A percentile compares a stretch with the other conserved stretches of the same genome.
phyloP scores from a whole-genome alignment of 768 basidiomycete genomes.

The Megacollybia marginata region DNA sequence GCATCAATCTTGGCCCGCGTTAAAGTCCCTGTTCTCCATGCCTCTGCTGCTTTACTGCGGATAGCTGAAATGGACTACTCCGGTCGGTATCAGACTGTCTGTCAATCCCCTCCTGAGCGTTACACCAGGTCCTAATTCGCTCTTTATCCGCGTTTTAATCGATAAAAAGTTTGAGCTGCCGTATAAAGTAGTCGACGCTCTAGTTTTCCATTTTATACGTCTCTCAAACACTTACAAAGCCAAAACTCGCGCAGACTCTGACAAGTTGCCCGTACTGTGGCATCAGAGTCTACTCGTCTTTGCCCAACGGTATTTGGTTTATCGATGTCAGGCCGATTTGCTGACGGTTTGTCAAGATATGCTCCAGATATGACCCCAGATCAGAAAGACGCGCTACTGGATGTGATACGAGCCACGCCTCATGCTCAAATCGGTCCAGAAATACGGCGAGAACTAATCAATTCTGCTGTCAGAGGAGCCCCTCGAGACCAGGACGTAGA shows the following conservation, averaged over 20 bases:
- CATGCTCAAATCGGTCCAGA: conserved; percentile 88
- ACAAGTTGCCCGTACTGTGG: conserved; percentile 94
- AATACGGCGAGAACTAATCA: conserved; percentile 84
- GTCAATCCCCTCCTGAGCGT: neutral
- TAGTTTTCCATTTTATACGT: conserved; percentile 97
- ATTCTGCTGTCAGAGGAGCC: conserved; percentile 81
- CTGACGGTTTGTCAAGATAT: conserved; percentile 47
- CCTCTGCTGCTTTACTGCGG: conserved; percentile 88
- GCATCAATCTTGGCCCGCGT: conserved; percentile 87
- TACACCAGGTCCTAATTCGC: conserved; percentile 72
- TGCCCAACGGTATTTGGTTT: conserved; percentile 64
- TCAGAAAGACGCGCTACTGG: conserved; percentile 95
- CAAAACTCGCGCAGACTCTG: conserved; percentile 57
- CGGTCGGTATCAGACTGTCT: conserved; percentile 33
- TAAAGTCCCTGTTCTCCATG: conserved; percentile 93
- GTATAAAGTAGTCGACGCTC: conserved; percentile 94
- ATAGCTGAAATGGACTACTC: conserved; percentile 96
- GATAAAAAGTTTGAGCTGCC: conserved; percentile 98
- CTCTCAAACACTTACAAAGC: conserved; percentile 88
- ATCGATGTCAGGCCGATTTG: conserved; percentile 1
- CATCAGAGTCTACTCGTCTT: conserved; percentile 95
- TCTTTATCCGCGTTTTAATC: conserved; percentile 93
- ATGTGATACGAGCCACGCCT: conserved; percentile 79
- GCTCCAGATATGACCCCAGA: conserved; percentile 91
- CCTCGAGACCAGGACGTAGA: conserved; percentile 64